Evolutionary conservation across 2,329 filamentous ascomycete species (phyloP).

Genomic region (Neospermospora avenae): DNA sequence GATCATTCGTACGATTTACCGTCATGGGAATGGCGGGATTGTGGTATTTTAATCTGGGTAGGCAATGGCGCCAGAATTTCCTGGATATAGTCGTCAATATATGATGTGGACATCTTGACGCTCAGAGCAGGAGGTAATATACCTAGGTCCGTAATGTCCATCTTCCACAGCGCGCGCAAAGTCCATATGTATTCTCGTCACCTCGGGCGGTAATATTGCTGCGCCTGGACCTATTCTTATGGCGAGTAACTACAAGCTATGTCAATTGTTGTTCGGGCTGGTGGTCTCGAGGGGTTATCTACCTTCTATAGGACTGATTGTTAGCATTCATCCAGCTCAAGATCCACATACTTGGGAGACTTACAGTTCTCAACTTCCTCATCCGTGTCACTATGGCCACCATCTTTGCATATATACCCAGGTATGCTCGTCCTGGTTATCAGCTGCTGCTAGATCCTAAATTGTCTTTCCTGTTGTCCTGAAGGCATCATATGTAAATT

Average conservation of each 20-base stretch:
- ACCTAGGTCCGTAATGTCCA: constrained; percentile 74
- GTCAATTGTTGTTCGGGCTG: constrained; percentile 23
- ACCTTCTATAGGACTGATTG: constrained; percentile 41
- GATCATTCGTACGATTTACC: constrained; percentile 64
- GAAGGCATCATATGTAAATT: constrained; percentile 16
- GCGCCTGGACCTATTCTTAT: constrained; percentile 82
- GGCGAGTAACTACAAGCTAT: constrained; percentile 58
- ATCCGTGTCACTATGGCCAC: constrained; percentile 63
- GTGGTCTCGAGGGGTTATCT: constrained; percentile 25
- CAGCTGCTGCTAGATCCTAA: constrained; percentile 1
- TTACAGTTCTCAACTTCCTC: constrained; percentile 69
- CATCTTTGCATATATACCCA: too few species aligned
- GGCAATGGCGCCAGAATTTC: constrained; percentile 82
- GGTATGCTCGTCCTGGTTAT: constrained; percentile 8
- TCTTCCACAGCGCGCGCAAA: constrained; percentile 60
- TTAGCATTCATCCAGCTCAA: constrained; percentile 18
- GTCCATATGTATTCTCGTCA: constrained; percentile 72
- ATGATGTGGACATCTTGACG: constrained; percentile 26
- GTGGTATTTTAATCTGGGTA: constrained; percentile 89
- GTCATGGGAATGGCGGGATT: constrained; percentile 85
- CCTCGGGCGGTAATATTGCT: constrained; percentile 71
- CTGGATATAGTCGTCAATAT: constrained; percentile 44
- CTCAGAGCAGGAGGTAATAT: constrained; percentile 28
- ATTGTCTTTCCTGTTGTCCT: background rate
- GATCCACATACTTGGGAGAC: constrained; percentile 35